Conservation (phyloP, 306 rosid species). For the Prunus persica region Prunus_persica_NCBIv2 NC_034010.1:26162501-26163000, state of each 20-base stretch:
- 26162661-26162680: slow-evolving; percentile 50
- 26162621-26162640: slow-evolving; percentile 54
- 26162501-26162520: background rate
- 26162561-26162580: background rate
- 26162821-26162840: background rate
- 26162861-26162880: background rate
- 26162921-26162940: background rate
- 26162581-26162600: slow-evolving; percentile 41
- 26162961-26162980: background rate
- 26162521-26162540: slow-evolving; percentile 4
- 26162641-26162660: slow-evolving; percentile 54
- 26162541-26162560: background rate
- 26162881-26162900: background rate
- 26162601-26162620: slow-evolving; percentile 50
- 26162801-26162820: background rate
- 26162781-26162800: background rate
- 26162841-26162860: background rate
- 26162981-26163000: slow-evolving; percentile 43
- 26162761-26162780: background rate
- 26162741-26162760: background rate
- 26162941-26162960: background rate
- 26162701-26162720: background rate
- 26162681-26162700: slow-evolving; percentile 1
- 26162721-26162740: background rate
- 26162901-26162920: background rate